Evolutionary conservation across 257 asterid species (phyloP).

Genomic region (Solanum bulbocastanum): DNA sequence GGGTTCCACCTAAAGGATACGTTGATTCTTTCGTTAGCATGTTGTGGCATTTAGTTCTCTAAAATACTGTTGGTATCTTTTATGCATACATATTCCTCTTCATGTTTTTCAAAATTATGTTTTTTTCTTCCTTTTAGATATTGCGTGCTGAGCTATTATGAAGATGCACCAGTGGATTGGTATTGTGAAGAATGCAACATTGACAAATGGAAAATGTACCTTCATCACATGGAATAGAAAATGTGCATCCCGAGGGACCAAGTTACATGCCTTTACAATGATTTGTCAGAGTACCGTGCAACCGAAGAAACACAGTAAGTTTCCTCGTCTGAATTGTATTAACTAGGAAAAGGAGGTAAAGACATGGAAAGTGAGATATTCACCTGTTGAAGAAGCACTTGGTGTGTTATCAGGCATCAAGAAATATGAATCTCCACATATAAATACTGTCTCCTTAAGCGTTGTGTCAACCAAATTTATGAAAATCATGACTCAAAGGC

Average conservation of each 20-base stretch:
- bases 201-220: background rate
- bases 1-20: background rate
- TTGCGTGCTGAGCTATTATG: constrained; percentile 22
- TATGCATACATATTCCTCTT: background rate
- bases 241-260: background rate
- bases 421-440: background rate
- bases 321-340: background rate
- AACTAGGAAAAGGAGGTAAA: no score
- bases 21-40: background rate
- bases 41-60: background rate
- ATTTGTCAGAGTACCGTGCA: no score
- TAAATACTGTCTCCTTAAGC: no score
- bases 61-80: background rate
- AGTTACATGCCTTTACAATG: no score
- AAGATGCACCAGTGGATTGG: constrained; percentile 22
- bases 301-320: no score
- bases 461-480: background rate
- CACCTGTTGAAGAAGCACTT: background rate
- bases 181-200: constrained; percentile 33
- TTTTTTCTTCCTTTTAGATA: constrained; percentile 23
- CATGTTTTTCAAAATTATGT: background rate
- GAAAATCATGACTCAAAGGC: background rate
- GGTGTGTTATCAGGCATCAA: no score
- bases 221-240: constrained; percentile 2
- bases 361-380: background rate